Conservation (phyloP, 2,329 filamentous ascomycete species). For the Alternaria metachromatica region DNA sequence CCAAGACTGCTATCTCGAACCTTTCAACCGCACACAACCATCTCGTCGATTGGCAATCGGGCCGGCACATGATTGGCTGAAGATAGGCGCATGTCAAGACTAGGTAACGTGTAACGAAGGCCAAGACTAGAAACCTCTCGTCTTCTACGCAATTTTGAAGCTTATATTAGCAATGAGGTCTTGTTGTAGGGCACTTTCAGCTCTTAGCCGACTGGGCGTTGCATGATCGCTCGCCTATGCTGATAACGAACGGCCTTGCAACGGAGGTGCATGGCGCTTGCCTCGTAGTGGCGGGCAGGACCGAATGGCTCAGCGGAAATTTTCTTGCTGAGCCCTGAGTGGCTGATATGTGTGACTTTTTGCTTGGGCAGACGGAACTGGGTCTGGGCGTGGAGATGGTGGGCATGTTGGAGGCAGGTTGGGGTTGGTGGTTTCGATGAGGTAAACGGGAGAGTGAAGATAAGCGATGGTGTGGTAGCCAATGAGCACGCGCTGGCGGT, state of each 20-base stretch:
- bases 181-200: neutral
- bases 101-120: conserved; percentile 4
- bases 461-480: conserved; percentile 22
- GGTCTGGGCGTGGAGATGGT: conserved; percentile 26
- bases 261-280: neutral
- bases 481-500: conserved; percentile 14
- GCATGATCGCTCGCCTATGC: conserved; percentile 20
- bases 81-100: conserved; percentile 25
- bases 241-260: conserved; percentile 25
- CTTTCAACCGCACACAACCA: conserved; percentile 5
- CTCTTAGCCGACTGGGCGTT: conserved; percentile 13
- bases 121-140: conserved; percentile 12
- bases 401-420: conserved; percentile 3
- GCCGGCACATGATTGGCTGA: conserved; percentile 21
- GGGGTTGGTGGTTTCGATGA: conserved; percentile 29
- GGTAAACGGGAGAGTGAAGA: conserved; percentile 31
- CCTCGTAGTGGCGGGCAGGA: conserved; percentile 10
- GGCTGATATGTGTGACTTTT: conserved; percentile 3
- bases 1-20: conserved; percentile 23
- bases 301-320: conserved; percentile 11
- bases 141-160: conserved; percentile 3
- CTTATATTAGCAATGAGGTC: conserved; percentile 14
- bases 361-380: neutral
- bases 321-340: conserved; percentile 13
- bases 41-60: neutral